Evolutionary conservation across 1,284 basidiomycete species (phyloP).

Genomic region (Leccinum huronense): DNA sequence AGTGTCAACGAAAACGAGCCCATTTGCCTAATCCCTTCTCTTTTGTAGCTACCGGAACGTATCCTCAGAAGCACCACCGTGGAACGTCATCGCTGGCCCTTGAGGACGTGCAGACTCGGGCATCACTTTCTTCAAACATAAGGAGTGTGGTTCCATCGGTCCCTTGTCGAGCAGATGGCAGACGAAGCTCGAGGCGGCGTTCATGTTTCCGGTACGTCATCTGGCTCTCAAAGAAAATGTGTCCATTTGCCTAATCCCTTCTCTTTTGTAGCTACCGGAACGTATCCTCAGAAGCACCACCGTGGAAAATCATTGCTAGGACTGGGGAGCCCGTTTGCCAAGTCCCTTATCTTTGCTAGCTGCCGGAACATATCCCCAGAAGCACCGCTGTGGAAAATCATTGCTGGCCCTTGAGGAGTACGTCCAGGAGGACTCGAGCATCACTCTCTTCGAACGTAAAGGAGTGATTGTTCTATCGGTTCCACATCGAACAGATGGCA

Average conservation of each 20-base stretch:
- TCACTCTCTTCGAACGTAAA: constrained; percentile 78
- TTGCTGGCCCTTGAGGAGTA: constrained; percentile 70
- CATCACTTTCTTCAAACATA: constrained; percentile 79
- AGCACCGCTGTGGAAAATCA: constrained; percentile 78
- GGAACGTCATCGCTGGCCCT: constrained; percentile 82
- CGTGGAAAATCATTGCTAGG: constrained; percentile 17
- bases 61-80: constrained; percentile 71
- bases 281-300: constrained; percentile 71
- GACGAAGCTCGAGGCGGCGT: constrained; percentile 67
- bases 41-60: constrained; percentile 75
- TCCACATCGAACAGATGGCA: no score
- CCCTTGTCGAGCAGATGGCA: constrained; percentile 82
- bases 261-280: constrained; percentile 68
- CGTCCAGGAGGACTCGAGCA: constrained; percentile 64
- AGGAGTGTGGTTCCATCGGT: constrained; percentile 50
- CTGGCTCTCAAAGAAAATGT: constrained; percentile 8
- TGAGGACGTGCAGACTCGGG: constrained; percentile 77
- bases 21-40: constrained; percentile 10
- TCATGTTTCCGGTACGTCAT: constrained; percentile 72
- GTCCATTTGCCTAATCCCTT: constrained; percentile 11
- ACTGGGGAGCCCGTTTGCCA: no score
- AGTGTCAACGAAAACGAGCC: constrained; percentile 7
- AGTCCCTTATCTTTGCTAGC: no score
- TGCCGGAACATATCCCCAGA: no score
- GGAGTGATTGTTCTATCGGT: no score